phyloP scores from a whole-genome alignment of 176 grass and related monocot genomes.

The Elymus sibiricus region DNA sequence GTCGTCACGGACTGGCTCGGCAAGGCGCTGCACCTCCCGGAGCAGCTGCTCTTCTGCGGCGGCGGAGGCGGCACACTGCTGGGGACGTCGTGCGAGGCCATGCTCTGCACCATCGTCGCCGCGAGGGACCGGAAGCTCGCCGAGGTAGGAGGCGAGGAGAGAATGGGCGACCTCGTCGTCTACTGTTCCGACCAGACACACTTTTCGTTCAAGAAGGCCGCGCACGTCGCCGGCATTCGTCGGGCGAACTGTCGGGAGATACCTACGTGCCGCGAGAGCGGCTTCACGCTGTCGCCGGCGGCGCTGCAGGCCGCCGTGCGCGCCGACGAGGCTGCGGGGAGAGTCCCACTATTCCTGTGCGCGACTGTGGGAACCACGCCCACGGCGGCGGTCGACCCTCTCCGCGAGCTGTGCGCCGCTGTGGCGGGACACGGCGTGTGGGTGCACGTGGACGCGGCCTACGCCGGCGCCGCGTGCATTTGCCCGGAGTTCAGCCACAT shows the following conservation, averaged over 20 bases:
- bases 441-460: conserved; percentile 55
- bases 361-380: conserved; percentile 45
- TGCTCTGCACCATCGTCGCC: conserved; percentile 38
- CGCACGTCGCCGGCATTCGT: conserved; percentile 38
- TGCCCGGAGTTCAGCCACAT: conserved; percentile 42
- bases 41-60: neutral
- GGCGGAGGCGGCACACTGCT: conserved; percentile 31
- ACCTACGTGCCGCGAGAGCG: neutral
- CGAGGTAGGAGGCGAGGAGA: conserved; percentile 13
- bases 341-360: conserved; percentile 40
- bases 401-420: conserved; percentile 27
- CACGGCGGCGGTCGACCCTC: conserved; percentile 33
- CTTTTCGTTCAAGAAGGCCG: conserved; percentile 47
- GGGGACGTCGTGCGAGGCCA: neutral
- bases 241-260: conserved; percentile 35
- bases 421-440: conserved; percentile 10
- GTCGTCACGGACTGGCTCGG: conserved; percentile 51
- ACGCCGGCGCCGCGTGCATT: conserved; percentile 33
- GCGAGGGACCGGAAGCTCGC: conserved; percentile 40
- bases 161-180: conserved; percentile 35
- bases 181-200: conserved; percentile 58
- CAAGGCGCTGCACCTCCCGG: conserved; percentile 36
- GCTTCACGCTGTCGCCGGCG: conserved; percentile 2
- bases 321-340: conserved; percentile 18
- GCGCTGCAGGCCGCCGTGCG: neutral